Percentiles rank a stretch among this genome's conserved stretches.
Evolutionary conservation across 176 grass and related monocot genomes (phyloP).

Genomic region (Bromus sterilis): DNA sequence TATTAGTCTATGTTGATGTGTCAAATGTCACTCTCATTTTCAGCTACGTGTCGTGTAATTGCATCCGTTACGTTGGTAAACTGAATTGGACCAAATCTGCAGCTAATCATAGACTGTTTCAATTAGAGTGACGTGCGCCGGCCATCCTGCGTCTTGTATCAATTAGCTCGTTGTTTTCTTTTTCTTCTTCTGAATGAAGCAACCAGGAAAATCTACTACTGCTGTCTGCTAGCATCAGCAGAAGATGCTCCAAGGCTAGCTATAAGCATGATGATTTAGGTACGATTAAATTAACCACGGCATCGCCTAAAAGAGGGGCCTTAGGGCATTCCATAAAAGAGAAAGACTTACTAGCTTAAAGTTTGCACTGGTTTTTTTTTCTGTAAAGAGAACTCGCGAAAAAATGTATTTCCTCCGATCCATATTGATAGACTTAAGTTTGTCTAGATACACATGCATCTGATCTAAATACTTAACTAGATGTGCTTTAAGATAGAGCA

Average conservation of each 20-base stretch:
- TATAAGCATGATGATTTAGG: neutral
- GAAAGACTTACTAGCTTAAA: no score
- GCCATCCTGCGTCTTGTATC: neutral
- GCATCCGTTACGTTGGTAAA: neutral
- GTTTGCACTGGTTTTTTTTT: no score
- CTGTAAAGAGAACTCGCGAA: no score
- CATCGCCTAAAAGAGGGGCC: neutral
- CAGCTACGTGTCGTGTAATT: no score
- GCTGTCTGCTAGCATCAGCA: no score
- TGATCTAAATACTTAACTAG: no score
- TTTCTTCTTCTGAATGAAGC: constrained; percentile 2
- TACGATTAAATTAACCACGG: neutral
- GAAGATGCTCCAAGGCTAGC: neutral
- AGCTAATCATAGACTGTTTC: neutral
- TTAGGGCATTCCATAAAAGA: neutral
- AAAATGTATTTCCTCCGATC: no score
- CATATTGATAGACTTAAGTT: no score
- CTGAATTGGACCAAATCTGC: neutral
- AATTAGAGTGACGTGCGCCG: neutral
- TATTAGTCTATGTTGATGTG: neutral
- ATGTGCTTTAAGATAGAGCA: no score
- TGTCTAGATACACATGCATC: no score
- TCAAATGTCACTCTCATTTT: no score
- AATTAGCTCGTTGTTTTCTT: neutral
- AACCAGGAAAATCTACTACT: neutral